Percentiles rank a stretch among this genome's conserved stretches.
Evolutionary conservation across 2,329 filamentous ascomycete genomes (phyloP).

Genomic region (Xylaria sp.): DNA sequence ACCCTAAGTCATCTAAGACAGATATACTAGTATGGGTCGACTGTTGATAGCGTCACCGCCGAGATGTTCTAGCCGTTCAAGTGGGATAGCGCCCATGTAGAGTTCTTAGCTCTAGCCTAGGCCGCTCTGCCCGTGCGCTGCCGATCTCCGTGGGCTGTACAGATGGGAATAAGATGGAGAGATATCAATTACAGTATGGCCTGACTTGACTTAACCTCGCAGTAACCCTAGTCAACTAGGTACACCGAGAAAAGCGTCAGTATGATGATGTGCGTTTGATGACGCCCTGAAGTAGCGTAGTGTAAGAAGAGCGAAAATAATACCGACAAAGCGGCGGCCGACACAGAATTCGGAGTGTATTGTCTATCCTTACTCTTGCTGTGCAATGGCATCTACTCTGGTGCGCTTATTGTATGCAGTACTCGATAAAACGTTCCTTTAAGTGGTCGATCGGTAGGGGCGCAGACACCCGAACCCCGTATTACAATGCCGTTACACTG

Average conservation of each 20-base stretch:
- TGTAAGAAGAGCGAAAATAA: neutral
- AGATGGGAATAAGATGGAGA: neutral
- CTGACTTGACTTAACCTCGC: neutral
- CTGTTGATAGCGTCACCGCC: conserved; percentile 9
- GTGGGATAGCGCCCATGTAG: neutral
- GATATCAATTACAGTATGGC: neutral
- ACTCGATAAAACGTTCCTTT: neutral
- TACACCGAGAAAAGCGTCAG: neutral
- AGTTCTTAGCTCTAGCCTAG: neutral
- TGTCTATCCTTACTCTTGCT: too few relatives aligned
- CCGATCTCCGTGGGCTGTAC: neutral
- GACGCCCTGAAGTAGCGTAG: neutral
- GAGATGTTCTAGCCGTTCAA: conserved; percentile 16
- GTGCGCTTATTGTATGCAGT: neutral
- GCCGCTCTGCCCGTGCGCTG: conserved; percentile 2
- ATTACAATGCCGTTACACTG: neutral
- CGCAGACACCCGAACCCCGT: neutral
- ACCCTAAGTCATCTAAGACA: neutral
- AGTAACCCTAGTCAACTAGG: neutral
- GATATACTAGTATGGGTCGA: neutral
- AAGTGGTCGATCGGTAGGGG: too few relatives aligned
- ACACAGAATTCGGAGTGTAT: conserved; percentile 2
- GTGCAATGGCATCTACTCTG: too few relatives aligned
- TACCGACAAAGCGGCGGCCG: neutral
- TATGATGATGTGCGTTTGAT: neutral